Evolutionary conservation across 345 rosid species (phyloP).

Genomic region (Noccaea bulbosa): DNA sequence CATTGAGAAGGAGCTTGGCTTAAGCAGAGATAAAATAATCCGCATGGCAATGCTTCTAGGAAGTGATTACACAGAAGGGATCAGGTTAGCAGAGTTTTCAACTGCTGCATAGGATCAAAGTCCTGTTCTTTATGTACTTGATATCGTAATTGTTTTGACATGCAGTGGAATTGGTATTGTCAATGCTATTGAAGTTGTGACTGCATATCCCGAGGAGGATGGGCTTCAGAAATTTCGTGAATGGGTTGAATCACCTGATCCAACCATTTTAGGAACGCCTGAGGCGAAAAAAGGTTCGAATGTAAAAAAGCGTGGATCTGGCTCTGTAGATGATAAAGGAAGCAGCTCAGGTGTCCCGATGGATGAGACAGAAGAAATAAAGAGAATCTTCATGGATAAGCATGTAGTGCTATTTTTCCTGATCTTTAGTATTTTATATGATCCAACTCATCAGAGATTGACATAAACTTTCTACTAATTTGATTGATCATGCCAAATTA

Average conservation of each 20-base stretch:
- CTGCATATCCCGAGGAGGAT: constrained; percentile 92
- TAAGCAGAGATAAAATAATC: constrained; percentile 76
- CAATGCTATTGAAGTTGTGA: constrained; percentile 92
- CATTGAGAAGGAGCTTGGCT: constrained; percentile 88
- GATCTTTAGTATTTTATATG: background rate
- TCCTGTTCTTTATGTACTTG: constrained; percentile 7
- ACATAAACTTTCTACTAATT: constrained; percentile 1
- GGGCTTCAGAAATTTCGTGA: constrained; percentile 87
- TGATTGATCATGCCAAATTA: constrained; percentile 26
- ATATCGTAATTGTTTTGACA: constrained; percentile 10
- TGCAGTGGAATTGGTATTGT: constrained; percentile 98
- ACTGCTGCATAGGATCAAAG: background rate
- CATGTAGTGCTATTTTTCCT: constrained; percentile 58
- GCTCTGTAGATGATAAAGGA: constrained; percentile 38
- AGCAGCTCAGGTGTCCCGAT: constrained; percentile 38
- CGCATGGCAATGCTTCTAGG: constrained; percentile 97
- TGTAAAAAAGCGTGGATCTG: constrained; percentile 53
- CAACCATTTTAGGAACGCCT: constrained; percentile 73
- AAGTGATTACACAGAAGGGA: constrained; percentile 98
- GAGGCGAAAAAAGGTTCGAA: constrained; percentile 46
- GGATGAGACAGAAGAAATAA: constrained; percentile 48
- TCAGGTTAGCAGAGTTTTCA: constrained; percentile 56
- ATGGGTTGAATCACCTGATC: constrained; percentile 99
- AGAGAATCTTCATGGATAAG: constrained; percentile 80
- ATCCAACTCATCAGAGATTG: background rate